phyloP scores from a whole-genome alignment of 306 rosid genomes.

The Casuarina cunninghamiana region DNA sequence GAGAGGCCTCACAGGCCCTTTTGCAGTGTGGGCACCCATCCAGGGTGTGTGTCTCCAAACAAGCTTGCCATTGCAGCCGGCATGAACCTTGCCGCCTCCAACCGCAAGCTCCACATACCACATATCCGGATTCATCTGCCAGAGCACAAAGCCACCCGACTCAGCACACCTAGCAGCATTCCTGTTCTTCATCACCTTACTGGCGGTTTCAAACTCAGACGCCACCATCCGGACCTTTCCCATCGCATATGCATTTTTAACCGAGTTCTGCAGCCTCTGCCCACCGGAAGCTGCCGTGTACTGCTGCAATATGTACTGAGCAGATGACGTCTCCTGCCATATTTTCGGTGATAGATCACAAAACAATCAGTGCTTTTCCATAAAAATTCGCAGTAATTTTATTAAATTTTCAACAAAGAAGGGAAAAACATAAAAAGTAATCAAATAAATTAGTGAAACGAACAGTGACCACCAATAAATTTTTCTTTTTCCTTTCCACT shows the following conservation, averaged over 20 bases:
- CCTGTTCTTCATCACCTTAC: conserved; percentile 71
- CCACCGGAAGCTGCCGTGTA: conserved; percentile 95
- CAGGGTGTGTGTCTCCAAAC: conserved; percentile 99
- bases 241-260: conserved; percentile 91
- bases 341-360: conserved; percentile 9
- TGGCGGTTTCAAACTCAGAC: conserved; percentile 92
- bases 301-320: conserved; percentile 98
- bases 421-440: background rate
- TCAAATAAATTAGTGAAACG: background rate
- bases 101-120: conserved; percentile 99
- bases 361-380: too few species aligned
- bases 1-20: conserved; percentile 93
- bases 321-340: conserved; percentile 92
- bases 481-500: background rate
- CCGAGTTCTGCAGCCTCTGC: conserved; percentile 80
- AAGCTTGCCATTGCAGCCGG: conserved; percentile 94
- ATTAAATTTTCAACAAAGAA: background rate
- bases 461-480: background rate
- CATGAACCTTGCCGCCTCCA: conserved; percentile 95
- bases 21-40: conserved; percentile 96
- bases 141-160: conserved; percentile 98
- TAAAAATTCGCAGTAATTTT: background rate
- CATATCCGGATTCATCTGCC: conserved; percentile 99
- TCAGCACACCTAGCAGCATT: conserved; percentile 75
- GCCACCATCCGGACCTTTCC: conserved; percentile 96